Evolutionary conservation across 78 protist species (phyloP), one percentile per base, ranked within the genome.

Genomic region (Dictyostelium capitatum): DNA sequence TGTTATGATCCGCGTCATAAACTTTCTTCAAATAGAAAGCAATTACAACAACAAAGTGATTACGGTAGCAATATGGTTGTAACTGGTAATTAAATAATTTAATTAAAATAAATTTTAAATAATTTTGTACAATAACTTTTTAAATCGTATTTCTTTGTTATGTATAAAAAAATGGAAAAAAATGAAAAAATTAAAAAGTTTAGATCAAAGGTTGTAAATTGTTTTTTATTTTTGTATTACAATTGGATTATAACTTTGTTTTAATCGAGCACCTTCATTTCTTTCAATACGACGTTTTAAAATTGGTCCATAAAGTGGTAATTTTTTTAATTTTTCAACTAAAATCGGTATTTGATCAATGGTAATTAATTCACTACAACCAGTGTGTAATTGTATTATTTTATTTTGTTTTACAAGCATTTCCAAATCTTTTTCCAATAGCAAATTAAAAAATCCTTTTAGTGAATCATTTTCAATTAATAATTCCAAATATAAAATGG

Each of bases 1-100:
- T 67, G 75, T 67, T 67, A 67, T 67, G 75, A 67, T 17, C 75
- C 75, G 3, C 10, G 56, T 14, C 56, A 51, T 51, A 51, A 51
- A 37, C 43, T 37, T 37, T 37, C 43, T 3, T 37, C 43, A 37
- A 37, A 37, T 37, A 37, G 43, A 37, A 37, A 37, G 2, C 43
- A 37, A 37, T 37, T 37, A 37, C 43, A 37, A 37, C 43, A 37
- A 37, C 43, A 37, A 37, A 37, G 43, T 37, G 43, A 37, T 37
- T 3, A 37, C 2, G 43, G 43, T 2, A 37, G 2, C 2, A 37
- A 37, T 37, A 37, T 37, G 43, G 43, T 37, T 37, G 43, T 37
- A 37, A 37, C 43, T 37, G 43, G 43, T 37, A 37, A 37, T 37
- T 37, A n/a, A n/a, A n/a, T n/a, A 37, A 2, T 37, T 37, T 37